Base-by-base conservation (phyloP, 164 flowering plant genomes). In the Sextonia rubra region DNA sequence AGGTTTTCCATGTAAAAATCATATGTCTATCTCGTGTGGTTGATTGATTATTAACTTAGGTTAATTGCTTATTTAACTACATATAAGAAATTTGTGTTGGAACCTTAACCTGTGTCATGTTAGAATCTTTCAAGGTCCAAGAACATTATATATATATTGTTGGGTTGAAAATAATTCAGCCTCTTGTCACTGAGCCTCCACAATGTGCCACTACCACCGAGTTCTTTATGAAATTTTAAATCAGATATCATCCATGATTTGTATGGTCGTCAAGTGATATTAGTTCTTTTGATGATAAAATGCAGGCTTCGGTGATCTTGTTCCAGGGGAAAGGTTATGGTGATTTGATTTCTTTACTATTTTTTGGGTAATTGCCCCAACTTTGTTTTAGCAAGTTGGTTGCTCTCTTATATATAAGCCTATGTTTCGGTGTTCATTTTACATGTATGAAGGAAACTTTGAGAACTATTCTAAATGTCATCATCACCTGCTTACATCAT, bases 291-390 rank as follows among this genome's bases (percentile, higher is more conserved):
- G 44, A 25, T 76, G 75, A 29, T 2, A 25, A 66, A 77, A 25
- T 81, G 84, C 83, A 81, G 86, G 87, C 60, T 75, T 75, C 77
- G 69, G 23, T 44, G 82, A 81, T 66, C 68, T 83, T 32, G 71
- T 84, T 61, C 70, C 56, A 24, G 73, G 74, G 60, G 70, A 73
- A 72, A 61, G 69, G 47, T 71, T 58, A n/a, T 52, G 62, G 25
- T 66, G 74, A 69, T 77, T 71, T 67, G 47, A 17, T 67, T 61
- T n/a, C 17, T 11, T 61, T 14, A 61, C 24, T 2, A 61, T 61
- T 61, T 61, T 11, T 23, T 12, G 64, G 64, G 64, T 15, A 25
- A 11, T 61, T 22, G 26, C 58, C n/a, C 12, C 58, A 52, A 15
- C 58, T 52, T 20, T 52, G 5, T 52, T 1, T 15, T 52, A 5